phyloP scores from a whole-genome alignment of 495 filamentous ascomycete species.

The Podospora sp. region DNA sequence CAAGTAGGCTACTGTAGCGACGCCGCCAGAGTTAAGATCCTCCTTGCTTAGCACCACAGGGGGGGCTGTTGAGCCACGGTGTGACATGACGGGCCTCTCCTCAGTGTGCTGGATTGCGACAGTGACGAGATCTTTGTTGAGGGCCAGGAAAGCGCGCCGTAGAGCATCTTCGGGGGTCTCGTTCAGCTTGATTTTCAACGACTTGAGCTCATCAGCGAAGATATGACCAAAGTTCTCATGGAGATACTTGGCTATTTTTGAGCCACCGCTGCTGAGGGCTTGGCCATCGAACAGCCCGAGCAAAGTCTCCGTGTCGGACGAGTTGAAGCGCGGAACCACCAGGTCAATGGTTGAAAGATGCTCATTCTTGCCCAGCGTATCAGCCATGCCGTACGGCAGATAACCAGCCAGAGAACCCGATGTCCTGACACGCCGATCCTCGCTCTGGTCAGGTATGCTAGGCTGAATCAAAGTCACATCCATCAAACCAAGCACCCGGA shows the following conservation, averaged over 20 bases:
- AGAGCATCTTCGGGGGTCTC: slow-evolving; percentile 84
- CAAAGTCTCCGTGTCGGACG: slow-evolving; percentile 86
- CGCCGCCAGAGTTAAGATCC: slow-evolving; percentile 84
- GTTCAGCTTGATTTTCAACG: slow-evolving; percentile 52
- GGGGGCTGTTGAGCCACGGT: slow-evolving; percentile 69
- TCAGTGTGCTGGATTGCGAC: slow-evolving; percentile 82
- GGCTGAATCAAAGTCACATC: slow-evolving; percentile 90
- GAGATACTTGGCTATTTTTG: slow-evolving; percentile 92
- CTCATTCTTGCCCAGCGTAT: slow-evolving; percentile 89
- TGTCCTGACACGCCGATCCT: slow-evolving; percentile 92
- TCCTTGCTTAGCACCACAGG: slow-evolving; percentile 76
- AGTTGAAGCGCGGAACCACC: slow-evolving; percentile 89
- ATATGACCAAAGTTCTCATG: slow-evolving; percentile 90
- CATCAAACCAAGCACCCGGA: slow-evolving; percentile 92
- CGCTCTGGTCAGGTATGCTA: slow-evolving; percentile 89
- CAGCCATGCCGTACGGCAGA: slow-evolving; percentile 96
- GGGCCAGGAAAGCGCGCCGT: slow-evolving; percentile 77
- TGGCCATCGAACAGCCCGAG: slow-evolving; percentile 96
- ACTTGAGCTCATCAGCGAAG: slow-evolving; percentile 80
- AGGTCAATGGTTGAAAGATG: slow-evolving; percentile 98
- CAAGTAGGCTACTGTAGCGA: slow-evolving; percentile 89
- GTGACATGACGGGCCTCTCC: slow-evolving; percentile 62
- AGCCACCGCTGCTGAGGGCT: slow-evolving; percentile 78
- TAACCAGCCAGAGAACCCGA: slow-evolving; percentile 88
- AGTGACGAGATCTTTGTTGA: slow-evolving; percentile 93